A percentile compares a stretch with the other conserved stretches of the same genome.
These are phyloP conservation scores for Backusella parvicylindrica DNA, from an alignment of 192 early-diverging fungal species.

Conservation along the genomic window DNA sequence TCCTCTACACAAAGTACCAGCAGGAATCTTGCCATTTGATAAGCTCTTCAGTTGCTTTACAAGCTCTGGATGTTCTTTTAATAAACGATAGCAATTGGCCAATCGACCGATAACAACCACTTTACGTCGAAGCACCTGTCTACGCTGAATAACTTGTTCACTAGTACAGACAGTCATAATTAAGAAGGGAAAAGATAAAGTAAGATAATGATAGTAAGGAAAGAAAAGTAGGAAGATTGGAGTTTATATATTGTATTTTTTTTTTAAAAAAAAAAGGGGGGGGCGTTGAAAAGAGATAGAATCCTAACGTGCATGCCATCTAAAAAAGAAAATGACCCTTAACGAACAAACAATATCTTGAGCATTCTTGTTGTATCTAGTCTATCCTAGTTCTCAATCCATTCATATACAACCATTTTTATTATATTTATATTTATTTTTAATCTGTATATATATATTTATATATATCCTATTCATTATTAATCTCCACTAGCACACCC, in stretches of 20 bases:
- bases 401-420: background rate
- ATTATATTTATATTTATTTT: background rate
- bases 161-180: background rate
- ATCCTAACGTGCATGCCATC: background rate
- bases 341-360: background rate
- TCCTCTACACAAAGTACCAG: background rate
- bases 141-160: background rate
- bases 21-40: background rate
- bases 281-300: background rate
- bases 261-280: background rate
- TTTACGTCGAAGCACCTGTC: background rate
- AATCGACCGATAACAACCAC: background rate
- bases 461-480: background rate
- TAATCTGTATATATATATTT: background rate
- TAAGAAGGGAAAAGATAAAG: background rate
- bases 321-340: background rate
- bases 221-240: background rate
- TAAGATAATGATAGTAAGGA: background rate
- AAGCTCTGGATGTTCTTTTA: background rate
- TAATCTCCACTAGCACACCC: slow-evolving; percentile 67
- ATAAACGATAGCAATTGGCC: slow-evolving; percentile 1
- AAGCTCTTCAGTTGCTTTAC: background rate
- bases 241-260: background rate
- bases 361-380: background rate
- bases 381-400: background rate